phyloP scores from a whole-genome alignment of 2,329 filamentous ascomycete genomes.

The Aspergillus sojae region DNA sequence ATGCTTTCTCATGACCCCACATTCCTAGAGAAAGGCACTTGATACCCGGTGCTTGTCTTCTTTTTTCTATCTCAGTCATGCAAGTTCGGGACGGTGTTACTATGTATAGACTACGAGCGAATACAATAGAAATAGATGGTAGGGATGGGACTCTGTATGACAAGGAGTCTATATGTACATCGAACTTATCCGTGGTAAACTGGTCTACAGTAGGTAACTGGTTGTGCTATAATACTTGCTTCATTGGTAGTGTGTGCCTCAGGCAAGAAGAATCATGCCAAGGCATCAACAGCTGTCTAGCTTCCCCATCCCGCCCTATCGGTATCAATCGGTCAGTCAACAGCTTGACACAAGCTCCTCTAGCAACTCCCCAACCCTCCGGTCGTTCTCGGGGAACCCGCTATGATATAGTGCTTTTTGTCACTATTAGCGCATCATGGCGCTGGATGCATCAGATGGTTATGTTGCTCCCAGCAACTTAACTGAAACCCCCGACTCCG shows the following conservation, averaged over 20 bases:
- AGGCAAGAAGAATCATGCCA: constrained; percentile 4
- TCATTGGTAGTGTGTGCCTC: not conserved
- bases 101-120: not conserved
- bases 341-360: constrained; percentile 27
- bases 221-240: not conserved
- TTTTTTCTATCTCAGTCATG: not conserved
- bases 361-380: constrained; percentile 13
- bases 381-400: constrained; percentile 14
- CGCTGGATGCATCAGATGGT: constrained; percentile 70
- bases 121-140: constrained; percentile 4
- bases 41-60: not conserved
- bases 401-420: constrained; percentile 31
- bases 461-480: constrained; percentile 69
- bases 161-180: not conserved
- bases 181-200: not conserved
- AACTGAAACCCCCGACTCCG: constrained; percentile 60
- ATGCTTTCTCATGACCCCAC: not conserved
- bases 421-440: constrained; percentile 57
- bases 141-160: not conserved
- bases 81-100: not conserved
- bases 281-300: constrained; percentile 17
- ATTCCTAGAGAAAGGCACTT: not conserved
- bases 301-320: constrained; percentile 8
- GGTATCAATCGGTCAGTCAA: constrained; percentile 2
- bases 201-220: not conserved